Evolutionary conservation across 1,139 yeast species (phyloP), one percentile per base, ranked within the genome.

Genomic region (Geotrichum citri-aurantii): DNA sequence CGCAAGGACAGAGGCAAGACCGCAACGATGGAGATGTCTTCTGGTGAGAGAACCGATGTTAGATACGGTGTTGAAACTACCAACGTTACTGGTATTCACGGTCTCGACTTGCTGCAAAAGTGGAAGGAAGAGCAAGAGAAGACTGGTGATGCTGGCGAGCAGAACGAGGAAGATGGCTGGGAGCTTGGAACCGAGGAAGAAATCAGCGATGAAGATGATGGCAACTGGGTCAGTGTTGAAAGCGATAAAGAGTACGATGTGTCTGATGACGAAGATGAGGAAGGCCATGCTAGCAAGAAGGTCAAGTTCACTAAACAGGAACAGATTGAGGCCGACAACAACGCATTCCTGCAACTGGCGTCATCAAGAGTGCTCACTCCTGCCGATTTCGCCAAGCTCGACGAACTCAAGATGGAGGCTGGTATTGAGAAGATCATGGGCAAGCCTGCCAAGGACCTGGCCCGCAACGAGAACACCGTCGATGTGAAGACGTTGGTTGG

Each of bases 301-400:
- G 50, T 52, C 33, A 61, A 59, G 57, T 50, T 62, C 53, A 50
- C 63, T 10, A 54, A 60, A n/a, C 66, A 62, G 59, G 66, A 66
- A 56, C 60, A 69, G 10, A 62, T 67, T 56, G 66, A 69, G 55
- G 68, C 69, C 66, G 52, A 77, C 4, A 78, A 73, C 54, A 74
- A 75, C 55, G 86, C 86, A 1, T 79, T 86, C 73, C 77, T 78
- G 63, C 85, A 85, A 58, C 70, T 91, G 50, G 85, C 95, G 48
- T 78, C 92, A 1, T 77, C 85, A 19, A 82, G 90, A 65, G 88
- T 93, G 62, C 80, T 93, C 65, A 93, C 99, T 0, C 99, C 99
- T 26, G 98, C 98, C 0, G 99, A 93, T 77, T 93, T 92, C 72
- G 96, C 96, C 65, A 92, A 92, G 74, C 79, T 93, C 66, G 95